Conservation (phyloP, 306 rosid species). For the Cajanus cajan region DNA sequence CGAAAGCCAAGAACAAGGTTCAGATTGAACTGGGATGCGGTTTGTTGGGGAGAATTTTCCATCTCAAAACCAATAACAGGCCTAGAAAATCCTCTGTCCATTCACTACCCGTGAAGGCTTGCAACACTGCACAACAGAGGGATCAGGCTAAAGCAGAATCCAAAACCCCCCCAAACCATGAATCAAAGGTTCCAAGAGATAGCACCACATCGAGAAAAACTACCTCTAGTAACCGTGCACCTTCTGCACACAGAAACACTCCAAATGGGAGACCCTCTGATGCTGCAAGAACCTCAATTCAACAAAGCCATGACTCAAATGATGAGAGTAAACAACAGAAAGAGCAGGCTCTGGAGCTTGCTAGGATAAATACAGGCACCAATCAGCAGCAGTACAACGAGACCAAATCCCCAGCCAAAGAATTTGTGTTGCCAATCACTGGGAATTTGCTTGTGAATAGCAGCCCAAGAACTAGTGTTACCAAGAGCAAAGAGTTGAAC, state of each 20-base stretch:
- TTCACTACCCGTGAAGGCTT: constrained; percentile 57
- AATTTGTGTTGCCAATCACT: constrained; percentile 43
- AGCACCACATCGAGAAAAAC: constrained; percentile 30
- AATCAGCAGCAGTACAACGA: constrained; percentile 32
- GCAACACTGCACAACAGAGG: constrained; percentile 30
- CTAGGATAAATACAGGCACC: constrained; percentile 43
- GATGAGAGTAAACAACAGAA: constrained; percentile 34
- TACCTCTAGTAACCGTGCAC: constrained; percentile 32
- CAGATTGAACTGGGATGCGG: constrained; percentile 54
- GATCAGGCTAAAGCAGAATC: constrained; percentile 25
- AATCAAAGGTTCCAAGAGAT: constrained; percentile 27
- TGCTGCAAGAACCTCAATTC: constrained; percentile 63
- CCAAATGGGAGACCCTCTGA: constrained; percentile 54
- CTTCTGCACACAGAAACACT: constrained; percentile 36
- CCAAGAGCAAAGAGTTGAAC: constrained; percentile 36
- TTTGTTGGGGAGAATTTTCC: constrained; percentile 63
- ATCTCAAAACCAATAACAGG: constrained; percentile 46
- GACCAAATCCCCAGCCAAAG: constrained; percentile 39
- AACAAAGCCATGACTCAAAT: constrained; percentile 22
- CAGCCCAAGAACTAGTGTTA: constrained; percentile 43
- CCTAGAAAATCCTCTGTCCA: constrained; percentile 69
- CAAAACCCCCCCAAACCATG: constrained; percentile 23
- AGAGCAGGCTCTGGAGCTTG: constrained; percentile 35
- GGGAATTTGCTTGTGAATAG: constrained; percentile 45
- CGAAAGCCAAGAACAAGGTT: constrained; percentile 41